Evolutionary conservation across 768 basidiomycete species (phyloP), one percentile per base, ranked within the genome.

Genomic region (Naganishia vaughanmartiniae): DNA sequence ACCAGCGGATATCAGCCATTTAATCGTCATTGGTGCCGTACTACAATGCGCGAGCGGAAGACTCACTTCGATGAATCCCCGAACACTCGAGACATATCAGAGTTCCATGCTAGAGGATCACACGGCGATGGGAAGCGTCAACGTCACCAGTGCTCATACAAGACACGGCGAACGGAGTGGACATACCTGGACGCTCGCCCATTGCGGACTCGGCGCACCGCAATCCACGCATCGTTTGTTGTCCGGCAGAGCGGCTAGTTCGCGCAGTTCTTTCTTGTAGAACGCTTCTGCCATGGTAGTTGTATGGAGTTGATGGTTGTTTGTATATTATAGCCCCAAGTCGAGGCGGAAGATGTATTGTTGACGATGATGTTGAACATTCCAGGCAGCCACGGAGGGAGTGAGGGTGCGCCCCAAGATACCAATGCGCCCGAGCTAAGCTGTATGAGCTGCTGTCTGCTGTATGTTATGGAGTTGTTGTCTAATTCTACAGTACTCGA

Each of bases 191-290:
- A 83, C 79, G 53, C 77, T 78, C 7, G 92, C 91, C 93, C 93
- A 97, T 79, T 95, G 93, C 0, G 93, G 93, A 77, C 92, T 91
- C n/a, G 90, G 93, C 72, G 90, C 92, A 12, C 83, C 81, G 76
- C 93, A 96, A 79, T 95, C 93, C 17, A 86, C 85, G 79, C 93
- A 96, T 53, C 83, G 74, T 82, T 87, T 89, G 83, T 96, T 94
- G 70, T 87, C 89, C 54, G 89, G 87, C 56, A 87, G 86, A 73
- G 86, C 88, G 78, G 87, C 85, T 77, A 95, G 88, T 36, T 89
- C 89, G 74, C 87, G 86, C 17, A 95, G 87, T 36, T 86, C 84
- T 73, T 88, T 88, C 79, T 87, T 90, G 31, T 88, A 87, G 51
- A 86, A 84, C 11, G 81, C 81, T 80, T 91, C 90, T 79, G 90